Evolutionary conservation across 2,329 filamentous ascomycete species (phyloP), one percentile per base, ranked within the genome.

Genomic region (Cladophialophora yegresii): DNA sequence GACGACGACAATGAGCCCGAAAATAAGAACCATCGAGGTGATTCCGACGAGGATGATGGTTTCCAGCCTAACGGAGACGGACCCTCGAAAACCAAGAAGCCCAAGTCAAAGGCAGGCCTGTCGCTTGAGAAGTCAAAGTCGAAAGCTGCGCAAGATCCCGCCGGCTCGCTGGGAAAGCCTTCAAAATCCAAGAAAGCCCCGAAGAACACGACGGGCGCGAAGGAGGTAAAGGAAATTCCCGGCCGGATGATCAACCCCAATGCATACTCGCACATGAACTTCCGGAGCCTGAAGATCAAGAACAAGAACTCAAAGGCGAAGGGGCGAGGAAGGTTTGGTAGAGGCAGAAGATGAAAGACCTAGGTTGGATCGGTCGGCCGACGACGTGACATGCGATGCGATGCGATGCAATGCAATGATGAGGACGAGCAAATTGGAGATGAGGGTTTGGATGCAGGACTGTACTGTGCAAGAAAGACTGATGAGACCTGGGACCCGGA

Each of bases 241-340:
- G 58, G 68, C 32, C 73, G 75, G 36, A 81, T 77, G 67, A 71
- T 80, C 61, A 81, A 81, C 53, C 75, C 78, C 0, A 73, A 78
- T 53, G 77, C 80, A 16, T 60, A 67, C 26, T 65, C 67, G 28
- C 80, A 82, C 74, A 78, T 79, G 16, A 82, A 82, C 67, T 82
- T 80, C 64, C 74, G 79, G 13, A 77, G 79, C 10, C 66, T 82
- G 67, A 82, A 81, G 68, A 80, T 82, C 64, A 72, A 77, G 43
- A 78, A 77, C 66, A 74, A 74, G 63, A 73, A 73, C 13, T 71
- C 64, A 4, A 71, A 67, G 61, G 71, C 72, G 9, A 75, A 75
- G 64, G 75, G 74, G 26, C 71, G 73, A 61, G 72, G 72, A 13
- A 71, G 77, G 54, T 80, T 80, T 70, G 73, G 77, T 10, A 54